Percentiles rank a stretch among this genome's conserved stretches.
These are phyloP conservation scores for Penicillium robsamsonii DNA, from an alignment of 495 filamentous ascomycete species.

Conservation along the genomic window DNA sequence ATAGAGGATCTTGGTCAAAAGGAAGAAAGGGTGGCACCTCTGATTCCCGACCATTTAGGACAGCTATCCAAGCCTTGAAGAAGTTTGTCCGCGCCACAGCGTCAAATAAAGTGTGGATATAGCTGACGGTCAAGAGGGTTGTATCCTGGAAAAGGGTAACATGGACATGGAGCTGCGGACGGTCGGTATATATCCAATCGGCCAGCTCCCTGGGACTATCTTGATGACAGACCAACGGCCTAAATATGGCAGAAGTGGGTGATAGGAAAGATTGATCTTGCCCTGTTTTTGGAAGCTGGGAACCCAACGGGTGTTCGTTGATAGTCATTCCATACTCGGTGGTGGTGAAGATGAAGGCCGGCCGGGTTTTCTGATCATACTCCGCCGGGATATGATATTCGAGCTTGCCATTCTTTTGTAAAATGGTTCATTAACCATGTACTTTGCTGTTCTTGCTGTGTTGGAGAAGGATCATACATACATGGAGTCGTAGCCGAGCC, in stretches of 20 bases:
- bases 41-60: slow-evolving; percentile 17
- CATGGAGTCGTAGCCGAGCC: slow-evolving; percentile 38
- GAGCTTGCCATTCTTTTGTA: slow-evolving; percentile 27
- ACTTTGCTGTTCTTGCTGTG: neutral
- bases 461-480: slow-evolving; percentile 11
- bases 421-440: neutral
- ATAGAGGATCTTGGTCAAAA: neutral
- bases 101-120: slow-evolving; percentile 47
- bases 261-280: slow-evolving; percentile 15
- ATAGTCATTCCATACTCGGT: slow-evolving; percentile 24
- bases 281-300: slow-evolving; percentile 15
- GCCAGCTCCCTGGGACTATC: slow-evolving; percentile 24
- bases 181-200: slow-evolving; percentile 46
- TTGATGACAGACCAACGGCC: slow-evolving; percentile 20
- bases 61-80: slow-evolving; percentile 24
- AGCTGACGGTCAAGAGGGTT: slow-evolving; percentile 45
- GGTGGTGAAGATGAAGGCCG: slow-evolving; percentile 34
- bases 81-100: slow-evolving; percentile 34
- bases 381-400: slow-evolving; percentile 44
- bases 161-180: slow-evolving; percentile 49
- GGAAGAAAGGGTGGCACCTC: slow-evolving; percentile 5
- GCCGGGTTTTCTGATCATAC: slow-evolving; percentile 30
- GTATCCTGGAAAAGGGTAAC: slow-evolving; percentile 46
- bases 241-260: slow-evolving; percentile 24
- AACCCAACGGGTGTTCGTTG: slow-evolving; percentile 31